Evolutionary conservation across 768 basidiomycete species (phyloP).

Genomic region (Russula olivacea): DNA sequence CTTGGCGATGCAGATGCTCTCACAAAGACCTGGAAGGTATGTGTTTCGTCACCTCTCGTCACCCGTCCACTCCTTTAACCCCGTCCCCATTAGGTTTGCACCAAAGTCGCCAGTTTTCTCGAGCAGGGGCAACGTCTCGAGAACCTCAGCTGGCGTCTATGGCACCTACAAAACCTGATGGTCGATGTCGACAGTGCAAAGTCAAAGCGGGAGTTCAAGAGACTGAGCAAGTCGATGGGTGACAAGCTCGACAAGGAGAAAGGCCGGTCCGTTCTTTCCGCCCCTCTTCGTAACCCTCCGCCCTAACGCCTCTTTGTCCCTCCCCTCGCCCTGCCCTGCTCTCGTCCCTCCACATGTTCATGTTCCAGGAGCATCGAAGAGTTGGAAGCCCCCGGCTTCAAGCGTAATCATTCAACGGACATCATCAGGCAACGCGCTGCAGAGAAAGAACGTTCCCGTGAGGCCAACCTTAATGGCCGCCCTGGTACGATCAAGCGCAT

Average conservation of each 20-base stretch:
- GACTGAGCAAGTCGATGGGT: conserved; percentile 81
- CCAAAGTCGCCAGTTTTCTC: conserved; percentile 84
- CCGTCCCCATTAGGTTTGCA: conserved; percentile 56
- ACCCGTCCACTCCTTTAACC: not conserved
- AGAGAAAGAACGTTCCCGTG: conserved; percentile 76
- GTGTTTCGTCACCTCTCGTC: conserved; percentile 9
- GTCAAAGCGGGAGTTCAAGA: conserved; percentile 85
- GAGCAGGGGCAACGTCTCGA: conserved; percentile 88
- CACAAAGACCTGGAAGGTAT: conserved; percentile 90
- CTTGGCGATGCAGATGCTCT: conserved; percentile 77
- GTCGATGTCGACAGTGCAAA: conserved; percentile 88
- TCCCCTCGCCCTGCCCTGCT: not conserved
- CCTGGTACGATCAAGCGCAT: conserved; percentile 78
- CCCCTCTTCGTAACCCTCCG: conserved; percentile 11
- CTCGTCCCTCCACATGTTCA: not conserved
- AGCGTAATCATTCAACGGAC: conserved; percentile 71
- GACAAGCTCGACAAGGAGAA: conserved; percentile 93
- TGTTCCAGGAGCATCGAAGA: conserved; percentile 69
- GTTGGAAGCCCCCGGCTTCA: conserved; percentile 78
- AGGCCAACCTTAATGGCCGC: conserved; percentile 50
- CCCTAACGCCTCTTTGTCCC: conserved; percentile 9
- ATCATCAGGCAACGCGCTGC: conserved; percentile 74
- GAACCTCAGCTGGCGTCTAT: conserved; percentile 88
- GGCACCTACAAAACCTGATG: conserved; percentile 88
- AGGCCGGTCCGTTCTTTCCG: conserved; percentile 56